phyloP scores from a whole-genome alignment of 495 filamentous ascomycete genomes.

The Tuber calosporum region DNA sequence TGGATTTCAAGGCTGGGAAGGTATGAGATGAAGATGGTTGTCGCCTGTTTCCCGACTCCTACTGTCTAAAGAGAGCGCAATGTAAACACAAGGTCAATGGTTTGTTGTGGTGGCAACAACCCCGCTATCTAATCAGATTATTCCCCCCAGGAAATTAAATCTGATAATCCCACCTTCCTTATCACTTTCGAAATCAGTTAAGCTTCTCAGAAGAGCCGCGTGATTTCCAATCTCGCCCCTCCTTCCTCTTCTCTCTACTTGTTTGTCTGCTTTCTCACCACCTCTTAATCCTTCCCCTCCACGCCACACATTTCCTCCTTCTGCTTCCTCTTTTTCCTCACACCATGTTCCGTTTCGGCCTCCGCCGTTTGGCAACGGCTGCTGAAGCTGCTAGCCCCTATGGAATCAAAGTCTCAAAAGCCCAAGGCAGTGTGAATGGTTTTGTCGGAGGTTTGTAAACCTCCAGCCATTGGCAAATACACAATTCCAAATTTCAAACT shows the following conservation, averaged over 20 bases:
- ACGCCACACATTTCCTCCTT: neutral
- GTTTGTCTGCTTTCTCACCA: neutral
- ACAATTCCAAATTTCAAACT: conserved; percentile 22
- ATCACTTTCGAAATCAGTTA: neutral
- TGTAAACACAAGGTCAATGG: neutral
- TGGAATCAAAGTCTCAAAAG: conserved; percentile 62
- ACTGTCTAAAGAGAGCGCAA: neutral
- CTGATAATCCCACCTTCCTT: neutral
- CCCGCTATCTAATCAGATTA: conserved; percentile 1
- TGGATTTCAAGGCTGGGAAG: neutral
- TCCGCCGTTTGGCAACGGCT: conserved; percentile 49
- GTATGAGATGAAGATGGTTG: neutral
- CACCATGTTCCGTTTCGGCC: conserved; percentile 50
- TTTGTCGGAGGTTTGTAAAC: conserved; percentile 72
- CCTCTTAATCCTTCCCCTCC: neutral
- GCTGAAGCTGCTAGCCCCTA: conserved; percentile 54
- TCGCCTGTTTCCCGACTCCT: neutral
- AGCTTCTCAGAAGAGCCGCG: neutral
- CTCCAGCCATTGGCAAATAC: neutral
- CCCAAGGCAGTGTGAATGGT: conserved; percentile 75
- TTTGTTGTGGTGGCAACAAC: neutral
- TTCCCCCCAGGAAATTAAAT: neutral
- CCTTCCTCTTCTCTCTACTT: neutral
- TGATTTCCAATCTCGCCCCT: neutral
- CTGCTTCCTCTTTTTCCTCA: neutral